These are phyloP conservation scores for Bruguiera sexangula DNA, from an alignment of 345 rosid species.

Conservation along the genomic window DNA sequence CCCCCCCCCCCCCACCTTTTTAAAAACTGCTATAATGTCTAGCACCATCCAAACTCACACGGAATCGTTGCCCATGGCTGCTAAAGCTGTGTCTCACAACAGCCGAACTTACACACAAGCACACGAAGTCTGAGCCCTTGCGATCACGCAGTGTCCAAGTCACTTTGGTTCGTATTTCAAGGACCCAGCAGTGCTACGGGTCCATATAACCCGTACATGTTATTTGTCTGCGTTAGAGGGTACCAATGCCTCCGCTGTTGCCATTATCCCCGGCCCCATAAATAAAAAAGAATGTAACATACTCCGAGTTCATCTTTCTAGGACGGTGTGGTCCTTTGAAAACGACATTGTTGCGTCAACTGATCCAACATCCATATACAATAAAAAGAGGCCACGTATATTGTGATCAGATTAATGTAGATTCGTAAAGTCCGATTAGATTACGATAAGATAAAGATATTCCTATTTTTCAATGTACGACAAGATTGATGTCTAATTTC, in stretches of 20 bases:
- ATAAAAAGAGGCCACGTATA: neutral
- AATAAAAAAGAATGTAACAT: neutral
- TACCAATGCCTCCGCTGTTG: neutral
- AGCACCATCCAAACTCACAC: neutral
- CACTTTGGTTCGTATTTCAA: too few relatives aligned
- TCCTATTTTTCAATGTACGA: neutral
- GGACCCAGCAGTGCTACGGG: too few relatives aligned
- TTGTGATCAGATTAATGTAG: neutral
- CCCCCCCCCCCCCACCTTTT: too few relatives aligned
- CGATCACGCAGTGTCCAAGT: too few relatives aligned
- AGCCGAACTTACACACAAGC: neutral
- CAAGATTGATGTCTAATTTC: neutral
- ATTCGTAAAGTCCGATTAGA: neutral
- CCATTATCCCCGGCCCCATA: neutral
- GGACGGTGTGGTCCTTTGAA: neutral
- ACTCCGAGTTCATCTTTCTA: neutral
- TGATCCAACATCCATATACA: neutral
- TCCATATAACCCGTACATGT: neutral
- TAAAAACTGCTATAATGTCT: too few relatives aligned
- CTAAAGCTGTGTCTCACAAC: neutral
- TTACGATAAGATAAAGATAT: neutral
- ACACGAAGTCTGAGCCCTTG: too few relatives aligned
- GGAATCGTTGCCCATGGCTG: neutral
- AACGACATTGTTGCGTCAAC: neutral
- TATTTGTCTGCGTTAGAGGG: neutral